A percentile compares a stretch with the other conserved stretches of the same genome.
These are phyloP conservation scores for Suillus cothurnatus DNA, from an alignment of 768 basidiomycete genomes.

Conservation along the genomic window DNA sequence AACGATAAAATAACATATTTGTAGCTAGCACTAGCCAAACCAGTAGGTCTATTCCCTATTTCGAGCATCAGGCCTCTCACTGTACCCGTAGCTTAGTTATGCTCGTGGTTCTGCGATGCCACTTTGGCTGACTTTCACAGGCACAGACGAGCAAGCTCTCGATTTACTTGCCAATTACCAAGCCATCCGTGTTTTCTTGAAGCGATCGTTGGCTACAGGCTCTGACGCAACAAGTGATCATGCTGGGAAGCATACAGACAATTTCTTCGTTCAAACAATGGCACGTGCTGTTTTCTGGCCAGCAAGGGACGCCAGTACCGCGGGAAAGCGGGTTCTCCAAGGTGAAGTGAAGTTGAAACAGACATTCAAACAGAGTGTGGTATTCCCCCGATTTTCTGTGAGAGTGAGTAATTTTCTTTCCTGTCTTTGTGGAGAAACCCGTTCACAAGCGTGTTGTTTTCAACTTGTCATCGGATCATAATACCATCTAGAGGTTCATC, in stretches of 20 bases:
- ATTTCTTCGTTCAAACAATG: constrained; percentile 43
- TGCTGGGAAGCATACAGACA: constrained; percentile 43
- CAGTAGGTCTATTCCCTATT: constrained; percentile 33
- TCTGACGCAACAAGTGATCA: constrained; percentile 45
- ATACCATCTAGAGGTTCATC: constrained; percentile 49
- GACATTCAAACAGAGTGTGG: constrained; percentile 44
- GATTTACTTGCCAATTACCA: constrained; percentile 48
- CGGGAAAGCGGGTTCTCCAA: constrained; percentile 40
- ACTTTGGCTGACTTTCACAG: constrained; percentile 46
- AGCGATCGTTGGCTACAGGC: constrained; percentile 51
- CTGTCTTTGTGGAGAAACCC: neutral
- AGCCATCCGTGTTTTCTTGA: constrained; percentile 44
- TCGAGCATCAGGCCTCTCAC: neutral
- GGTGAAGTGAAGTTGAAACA: constrained; percentile 56
- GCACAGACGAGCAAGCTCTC: constrained; percentile 48
- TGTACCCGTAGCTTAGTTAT: constrained; percentile 45
- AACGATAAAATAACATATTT: neutral
- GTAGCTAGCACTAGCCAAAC: constrained; percentile 52
- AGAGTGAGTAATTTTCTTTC: constrained; percentile 38
- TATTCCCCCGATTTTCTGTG: constrained; percentile 49
- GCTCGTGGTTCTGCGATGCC: constrained; percentile 55
- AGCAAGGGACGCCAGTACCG: constrained; percentile 23
- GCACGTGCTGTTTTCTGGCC: constrained; percentile 54
- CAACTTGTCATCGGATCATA: constrained; percentile 18
- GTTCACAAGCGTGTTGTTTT: neutral